Evolutionary conservation across 257 asterid species (phyloP), one percentile per base, ranked within the genome.

Genomic region (Plantago elongata): DNA sequence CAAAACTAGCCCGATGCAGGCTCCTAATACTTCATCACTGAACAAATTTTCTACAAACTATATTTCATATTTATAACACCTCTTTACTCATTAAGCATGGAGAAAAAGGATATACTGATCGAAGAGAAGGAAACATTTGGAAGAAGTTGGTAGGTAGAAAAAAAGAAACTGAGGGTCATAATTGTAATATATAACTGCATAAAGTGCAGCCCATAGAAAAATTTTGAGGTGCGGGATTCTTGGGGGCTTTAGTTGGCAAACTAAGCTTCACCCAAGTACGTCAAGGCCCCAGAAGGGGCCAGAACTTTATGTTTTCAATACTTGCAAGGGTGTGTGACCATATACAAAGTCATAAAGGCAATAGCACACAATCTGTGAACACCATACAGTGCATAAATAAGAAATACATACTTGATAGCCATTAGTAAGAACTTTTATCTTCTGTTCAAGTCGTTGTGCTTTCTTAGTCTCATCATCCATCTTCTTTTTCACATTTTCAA

Each of bases 381-480:
- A 51, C 15, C 22, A 69, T 61, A 59, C 29, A 65, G 64, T 47
- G 61, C 22, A 34, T 30, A 40, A 9, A 14, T 45, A 61, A 67
- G 67, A 70, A 64, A 63, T 60, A 43, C 68, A 63, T 77, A 88
- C 98, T 79, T 88, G 96, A 73, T 93, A 93, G 74, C 99, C 97
- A 60, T 81, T 86, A 2, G 97, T 93, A 50, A 93, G 87, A 70
- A 89, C 81, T 73, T 89, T 93, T 43, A 93, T 84, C 83, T 83
- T 93, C 69, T 86, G 90, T 81, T 93, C 99, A 18, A 75, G 85
- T 38, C 79, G 76, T 56, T 83, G 94, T 29, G 95, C 99, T 67
- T 87, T 93, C 77, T 85, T 90, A 37, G 96, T 75, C 73, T 87
- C 96, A 29, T 90, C 96, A 5, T 90, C 96, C 96, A 93, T 83